Evolutionary conservation across 805 yeast species (phyloP).

Genomic region (Cyberlindnera galapagoensis): DNA sequence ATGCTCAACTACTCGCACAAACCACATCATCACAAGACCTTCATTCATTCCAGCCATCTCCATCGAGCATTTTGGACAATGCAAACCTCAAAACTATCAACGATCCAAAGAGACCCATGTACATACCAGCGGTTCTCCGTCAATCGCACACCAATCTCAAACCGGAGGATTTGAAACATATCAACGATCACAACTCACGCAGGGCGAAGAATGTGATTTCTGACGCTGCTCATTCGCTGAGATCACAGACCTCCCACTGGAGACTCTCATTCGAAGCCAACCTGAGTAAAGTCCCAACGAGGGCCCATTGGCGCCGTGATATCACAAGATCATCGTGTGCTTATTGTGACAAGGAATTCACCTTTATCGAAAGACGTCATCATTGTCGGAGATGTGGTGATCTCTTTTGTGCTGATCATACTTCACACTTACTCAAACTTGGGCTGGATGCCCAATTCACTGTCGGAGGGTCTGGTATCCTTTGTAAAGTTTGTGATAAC

Average conservation of each 20-base stretch:
- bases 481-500: slow-evolving; percentile 62
- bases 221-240: slow-evolving; percentile 22
- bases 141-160: slow-evolving; percentile 38
- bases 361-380: slow-evolving; percentile 73
- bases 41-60: slow-evolving; percentile 2
- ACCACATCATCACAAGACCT: slow-evolving; percentile 9
- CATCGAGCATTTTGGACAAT: slow-evolving; percentile 7
- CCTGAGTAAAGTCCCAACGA: slow-evolving; percentile 28
- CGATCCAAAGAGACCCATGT: slow-evolving; percentile 80
- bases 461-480: slow-evolving; percentile 60
- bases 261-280: slow-evolving; percentile 23
- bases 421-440: slow-evolving; percentile 48
- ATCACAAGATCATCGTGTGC: slow-evolving; percentile 56
- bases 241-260: slow-evolving; percentile 24
- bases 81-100: slow-evolving; percentile 50
- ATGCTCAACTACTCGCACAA: slow-evolving; percentile 5
- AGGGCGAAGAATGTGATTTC: slow-evolving; percentile 16
- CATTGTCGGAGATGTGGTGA: slow-evolving; percentile 87
- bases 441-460: slow-evolving; percentile 56
- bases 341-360: slow-evolving; percentile 61
- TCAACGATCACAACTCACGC: slow-evolving; percentile 24
- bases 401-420: slow-evolving; percentile 66
- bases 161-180: slow-evolving; percentile 29
- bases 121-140: slow-evolving; percentile 83
- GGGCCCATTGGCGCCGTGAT: slow-evolving; percentile 73